These are phyloP conservation scores for Zoysia matrella DNA, from an alignment of 202 grass and related monocot genomes.

Conservation along the genomic window DNA sequence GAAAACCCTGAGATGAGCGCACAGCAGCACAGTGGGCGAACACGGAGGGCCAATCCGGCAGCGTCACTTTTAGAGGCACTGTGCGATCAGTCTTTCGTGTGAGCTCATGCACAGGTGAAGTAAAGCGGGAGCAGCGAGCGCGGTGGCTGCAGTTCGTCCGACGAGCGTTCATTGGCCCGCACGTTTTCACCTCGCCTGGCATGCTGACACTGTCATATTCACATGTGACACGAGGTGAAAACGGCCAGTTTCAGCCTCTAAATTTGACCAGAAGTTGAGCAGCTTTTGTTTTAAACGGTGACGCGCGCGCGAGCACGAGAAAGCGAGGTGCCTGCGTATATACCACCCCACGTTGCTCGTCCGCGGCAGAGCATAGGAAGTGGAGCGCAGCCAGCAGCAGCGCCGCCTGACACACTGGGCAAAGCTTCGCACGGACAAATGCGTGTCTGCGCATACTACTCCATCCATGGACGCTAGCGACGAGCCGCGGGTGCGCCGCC, in stretches of 20 bases:
- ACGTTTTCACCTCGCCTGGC: slow-evolving; percentile 7
- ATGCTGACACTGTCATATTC: background rate
- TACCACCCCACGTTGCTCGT: no score
- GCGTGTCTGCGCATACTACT: background rate
- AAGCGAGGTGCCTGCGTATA: background rate
- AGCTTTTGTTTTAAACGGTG: no score
- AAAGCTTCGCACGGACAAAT: slow-evolving; percentile 36
- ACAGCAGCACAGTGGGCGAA: slow-evolving; percentile 33
- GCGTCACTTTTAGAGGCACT: slow-evolving; percentile 17
- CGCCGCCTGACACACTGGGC: slow-evolving; percentile 3
- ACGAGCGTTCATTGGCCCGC: background rate
- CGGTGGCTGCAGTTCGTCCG: background rate
- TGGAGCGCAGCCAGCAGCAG: no score
- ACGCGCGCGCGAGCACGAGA: background rate
- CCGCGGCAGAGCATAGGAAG: no score
- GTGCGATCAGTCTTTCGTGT: slow-evolving; percentile 31
- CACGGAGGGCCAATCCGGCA: background rate
- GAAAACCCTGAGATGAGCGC: background rate
- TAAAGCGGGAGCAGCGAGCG: background rate
- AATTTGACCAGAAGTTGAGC: no score
- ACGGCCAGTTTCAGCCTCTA: no score
- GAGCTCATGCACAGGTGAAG: slow-evolving; percentile 34
- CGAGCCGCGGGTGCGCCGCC: background rate
- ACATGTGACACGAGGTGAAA: background rate
- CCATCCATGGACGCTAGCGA: slow-evolving; percentile 6